Base-by-base conservation (phyloP, 2,329 filamentous ascomycete genomes). In the Colletotrichum sp. region DNA sequence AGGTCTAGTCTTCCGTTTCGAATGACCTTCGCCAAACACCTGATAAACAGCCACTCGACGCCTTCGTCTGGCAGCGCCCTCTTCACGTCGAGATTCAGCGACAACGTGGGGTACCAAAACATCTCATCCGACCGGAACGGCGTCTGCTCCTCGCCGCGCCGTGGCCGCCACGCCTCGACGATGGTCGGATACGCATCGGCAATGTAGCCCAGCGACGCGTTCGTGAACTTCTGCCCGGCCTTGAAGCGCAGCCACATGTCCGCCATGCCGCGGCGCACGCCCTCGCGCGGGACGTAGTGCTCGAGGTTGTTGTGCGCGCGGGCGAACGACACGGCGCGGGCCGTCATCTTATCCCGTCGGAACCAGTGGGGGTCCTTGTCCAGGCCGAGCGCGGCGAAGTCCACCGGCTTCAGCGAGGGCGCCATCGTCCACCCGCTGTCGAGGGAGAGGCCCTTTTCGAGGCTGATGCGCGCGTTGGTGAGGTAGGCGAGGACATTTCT, bases 61-160 rank as follows among this genome's bases (percentile, higher is more conserved):
- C 95, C 95, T 57, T 91, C 90, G 6, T 86, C 84, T 0, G 94
- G 94, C 61, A 98, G 82, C 8, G 88, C 83, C 82, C 93, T 95
- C 87, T 96, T 97, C 52, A 96, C 87, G 77, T 98, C 95, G 27
- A 98, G 80, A 82, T 95, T 95, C 81, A 97, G 84, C 22, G 93
- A 86, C 2, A 98, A 84, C 0, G 95, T 98, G 0, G 94, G 94
- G 82, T 95, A 95, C 95, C 94, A 96, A 79, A 91, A 92, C 8
- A 82, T 79, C 11, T 83, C 81, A 63, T 83, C 79, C 9, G 82
- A 71, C 74, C 69, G 81, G 81, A 82, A 85, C 67, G 80, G 81
- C 82, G 84, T 72, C 72, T 85, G 81, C 39, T 80, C 79, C 3
- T 83, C 81, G 15, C 77, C 57, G 13, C 77, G 78, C 3, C 72